Evolutionary conservation across 495 filamentous ascomycete genomes (phyloP).

Genomic region (Terfezia boudieri): DNA sequence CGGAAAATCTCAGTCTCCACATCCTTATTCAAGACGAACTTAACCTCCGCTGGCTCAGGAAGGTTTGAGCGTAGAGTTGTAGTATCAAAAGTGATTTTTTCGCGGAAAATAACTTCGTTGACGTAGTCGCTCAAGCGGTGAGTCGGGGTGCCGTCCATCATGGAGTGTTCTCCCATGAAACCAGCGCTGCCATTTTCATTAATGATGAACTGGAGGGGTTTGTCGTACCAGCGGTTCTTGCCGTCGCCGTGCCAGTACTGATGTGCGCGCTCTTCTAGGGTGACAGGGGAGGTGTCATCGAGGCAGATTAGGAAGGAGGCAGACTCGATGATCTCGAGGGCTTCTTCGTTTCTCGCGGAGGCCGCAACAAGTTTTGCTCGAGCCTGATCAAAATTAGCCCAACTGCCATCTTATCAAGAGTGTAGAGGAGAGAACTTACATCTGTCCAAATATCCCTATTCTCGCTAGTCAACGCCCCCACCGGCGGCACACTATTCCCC

Average conservation of each 20-base stretch:
- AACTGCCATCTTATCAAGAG: background rate
- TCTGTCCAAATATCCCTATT: conserved; percentile 88
- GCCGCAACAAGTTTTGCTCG: conserved; percentile 54
- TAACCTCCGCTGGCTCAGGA: conserved; percentile 52
- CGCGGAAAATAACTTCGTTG: conserved; percentile 70
- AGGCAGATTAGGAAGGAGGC: conserved; percentile 83
- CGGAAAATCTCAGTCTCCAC: conserved; percentile 51
- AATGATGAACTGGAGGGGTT: conserved; percentile 91
- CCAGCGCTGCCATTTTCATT: conserved; percentile 96
- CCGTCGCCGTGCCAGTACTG: conserved; percentile 98
- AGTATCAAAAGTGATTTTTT: conserved; percentile 70
- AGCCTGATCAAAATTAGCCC: conserved; percentile 17
- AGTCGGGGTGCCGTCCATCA: conserved; percentile 99
- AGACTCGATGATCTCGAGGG: conserved; percentile 66
- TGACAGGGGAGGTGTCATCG: conserved; percentile 79
- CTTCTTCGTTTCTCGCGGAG: conserved; percentile 48
- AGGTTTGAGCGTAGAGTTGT: conserved; percentile 57
- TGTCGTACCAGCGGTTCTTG: conserved; percentile 92
- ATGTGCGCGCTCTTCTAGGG: conserved; percentile 82
- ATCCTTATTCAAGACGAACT: conserved; percentile 52
- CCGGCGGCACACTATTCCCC: conserved; percentile 36
- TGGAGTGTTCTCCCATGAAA: conserved; percentile 96
- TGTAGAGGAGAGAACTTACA: conserved; percentile 12
- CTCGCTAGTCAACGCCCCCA: conserved; percentile 72
- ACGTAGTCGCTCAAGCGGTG: conserved; percentile 88